A percentile compares a stretch with the other conserved stretches of the same genome.
Conservation (phyloP, 2,329 filamentous ascomycete genomes). For the Exophiala spinifera region DNA sequence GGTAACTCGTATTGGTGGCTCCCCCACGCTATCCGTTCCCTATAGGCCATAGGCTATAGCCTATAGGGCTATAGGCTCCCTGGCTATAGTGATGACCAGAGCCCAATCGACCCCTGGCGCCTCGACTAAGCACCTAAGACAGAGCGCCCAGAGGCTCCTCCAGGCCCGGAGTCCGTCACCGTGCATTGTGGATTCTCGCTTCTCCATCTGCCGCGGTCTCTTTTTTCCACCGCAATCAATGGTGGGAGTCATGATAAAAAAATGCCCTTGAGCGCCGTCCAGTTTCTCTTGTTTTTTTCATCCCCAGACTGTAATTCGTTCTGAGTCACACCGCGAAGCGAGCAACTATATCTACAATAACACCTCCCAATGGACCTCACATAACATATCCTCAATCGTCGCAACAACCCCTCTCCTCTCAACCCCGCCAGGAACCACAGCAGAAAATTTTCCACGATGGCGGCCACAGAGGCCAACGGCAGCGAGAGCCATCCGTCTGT, state of each 20-base stretch:
- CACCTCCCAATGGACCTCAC: slow-evolving; percentile 1
- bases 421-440: not conserved
- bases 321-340: not conserved
- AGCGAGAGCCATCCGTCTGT: slow-evolving; percentile 4
- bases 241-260: no score
- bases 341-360: not conserved
- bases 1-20: no score
- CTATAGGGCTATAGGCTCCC: no score
- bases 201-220: not conserved
- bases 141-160: no score
- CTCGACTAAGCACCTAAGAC: no score
- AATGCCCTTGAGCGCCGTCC: not conserved
- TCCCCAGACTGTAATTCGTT: not conserved
- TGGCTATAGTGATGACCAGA: no score
- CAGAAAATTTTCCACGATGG: slow-evolving; percentile 9
- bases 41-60: no score
- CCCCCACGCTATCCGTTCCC: not conserved
- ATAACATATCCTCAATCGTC: not conserved
- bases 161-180: no score
- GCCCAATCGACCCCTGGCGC: no score
- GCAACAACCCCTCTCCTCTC: not conserved
- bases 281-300: not conserved
- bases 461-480: slow-evolving; percentile 8
- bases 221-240: not conserved
- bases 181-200: no score